Evolutionary conservation across 306 rosid species (phyloP).

Genomic region (Cicer chorassanicum): DNA sequence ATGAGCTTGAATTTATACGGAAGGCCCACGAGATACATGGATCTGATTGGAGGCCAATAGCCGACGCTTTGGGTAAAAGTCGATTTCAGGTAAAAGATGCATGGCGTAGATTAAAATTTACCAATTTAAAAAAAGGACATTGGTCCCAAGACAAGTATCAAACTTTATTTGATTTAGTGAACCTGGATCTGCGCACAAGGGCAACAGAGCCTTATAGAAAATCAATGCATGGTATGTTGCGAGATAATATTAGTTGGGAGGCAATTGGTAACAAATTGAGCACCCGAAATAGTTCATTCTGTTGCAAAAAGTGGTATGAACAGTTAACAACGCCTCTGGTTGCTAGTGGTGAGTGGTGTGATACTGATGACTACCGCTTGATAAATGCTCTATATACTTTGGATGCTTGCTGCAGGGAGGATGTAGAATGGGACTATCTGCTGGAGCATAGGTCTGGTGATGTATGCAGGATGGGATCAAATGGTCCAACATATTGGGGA

Average conservation of each 20-base stretch:
- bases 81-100: constrained; percentile 73
- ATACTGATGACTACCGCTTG: too few species aligned
- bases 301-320: constrained; percentile 73
- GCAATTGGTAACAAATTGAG: constrained; percentile 58
- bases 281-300: constrained; percentile 49
- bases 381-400: too few species aligned
- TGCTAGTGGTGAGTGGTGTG: too few species aligned
- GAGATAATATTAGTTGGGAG: constrained; percentile 83
- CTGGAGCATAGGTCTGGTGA: too few species aligned
- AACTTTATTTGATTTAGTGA: constrained; percentile 72
- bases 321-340: constrained; percentile 57
- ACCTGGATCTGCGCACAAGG: constrained; percentile 65
- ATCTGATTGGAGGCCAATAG: constrained; percentile 64
- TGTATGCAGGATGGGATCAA: too few species aligned
- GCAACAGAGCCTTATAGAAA: constrained; percentile 55
- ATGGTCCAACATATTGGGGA: too few species aligned
- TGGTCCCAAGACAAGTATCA: constrained; percentile 83
- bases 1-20: constrained; percentile 57
- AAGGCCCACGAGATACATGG: constrained; percentile 58
- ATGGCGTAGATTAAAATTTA: constrained; percentile 67
- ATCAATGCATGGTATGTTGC: constrained; percentile 71
- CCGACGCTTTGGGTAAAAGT: constrained; percentile 63
- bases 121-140: constrained; percentile 46
- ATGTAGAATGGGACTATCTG: too few species aligned
- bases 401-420: too few species aligned